A percentile compares a stretch with the other conserved stretches of the same genome.
Conservation (phyloP, 169 alveolate genomes). For the Cryptosporidium bovis region DNA sequence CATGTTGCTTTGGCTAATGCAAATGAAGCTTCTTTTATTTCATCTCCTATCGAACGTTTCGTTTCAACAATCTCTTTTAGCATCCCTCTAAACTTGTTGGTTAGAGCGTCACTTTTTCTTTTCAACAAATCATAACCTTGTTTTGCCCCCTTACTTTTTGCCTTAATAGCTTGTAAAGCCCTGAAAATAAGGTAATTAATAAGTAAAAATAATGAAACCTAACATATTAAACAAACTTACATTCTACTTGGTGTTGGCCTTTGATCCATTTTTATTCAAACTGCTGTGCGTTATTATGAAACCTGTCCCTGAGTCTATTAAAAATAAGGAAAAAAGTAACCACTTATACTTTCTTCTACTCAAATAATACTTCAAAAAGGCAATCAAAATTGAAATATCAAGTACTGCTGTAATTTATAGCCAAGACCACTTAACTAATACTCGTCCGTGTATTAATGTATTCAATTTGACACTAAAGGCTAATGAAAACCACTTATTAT, state of each 20-base stretch:
- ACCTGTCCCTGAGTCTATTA: too few relatives aligned
- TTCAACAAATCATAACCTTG: constrained; percentile 93
- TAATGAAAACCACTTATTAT: too few relatives aligned
- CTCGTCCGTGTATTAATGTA: too few relatives aligned
- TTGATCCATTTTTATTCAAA: constrained; percentile 32
- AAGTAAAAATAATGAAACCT: not conserved
- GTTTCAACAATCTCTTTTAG: constrained; percentile 90
- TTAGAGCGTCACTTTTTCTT: constrained; percentile 94
- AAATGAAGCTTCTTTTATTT: constrained; percentile 90
- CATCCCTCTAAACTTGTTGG: constrained; percentile 91
- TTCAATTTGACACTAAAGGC: too few relatives aligned
- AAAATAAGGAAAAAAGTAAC: too few relatives aligned
- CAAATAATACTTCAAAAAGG: too few relatives aligned
- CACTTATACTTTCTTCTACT: too few relatives aligned
- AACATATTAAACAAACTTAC: constrained; percentile 20
- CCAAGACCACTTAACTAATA: too few relatives aligned
- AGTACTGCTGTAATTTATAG: too few relatives aligned
- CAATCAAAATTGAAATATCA: too few relatives aligned
- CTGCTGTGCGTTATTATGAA: not conserved
- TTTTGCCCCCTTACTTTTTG: constrained; percentile 89
- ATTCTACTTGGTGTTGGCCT: constrained; percentile 74
- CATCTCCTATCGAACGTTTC: constrained; percentile 88
- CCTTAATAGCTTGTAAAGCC: constrained; percentile 87
- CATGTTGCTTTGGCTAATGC: constrained; percentile 94
- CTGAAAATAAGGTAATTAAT: constrained; percentile 66